Percentiles rank a stretch among this genome's conserved stretches.
phyloP scores from a whole-genome alignment of 495 filamentous ascomycete genomes.

The Penicillium coffeae region DNA sequence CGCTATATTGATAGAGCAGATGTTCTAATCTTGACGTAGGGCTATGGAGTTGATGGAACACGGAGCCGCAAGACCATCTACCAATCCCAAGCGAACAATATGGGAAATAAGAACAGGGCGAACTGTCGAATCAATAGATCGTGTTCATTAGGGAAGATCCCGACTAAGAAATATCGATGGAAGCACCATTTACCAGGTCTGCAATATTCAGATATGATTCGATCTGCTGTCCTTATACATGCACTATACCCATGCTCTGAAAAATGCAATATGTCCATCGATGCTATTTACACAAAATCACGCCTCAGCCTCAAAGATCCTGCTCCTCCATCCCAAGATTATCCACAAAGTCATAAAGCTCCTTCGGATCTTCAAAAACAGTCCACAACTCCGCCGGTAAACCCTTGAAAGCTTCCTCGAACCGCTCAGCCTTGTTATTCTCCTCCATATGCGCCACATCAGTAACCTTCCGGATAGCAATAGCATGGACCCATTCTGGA shows the following conservation, averaged over 20 bases:
- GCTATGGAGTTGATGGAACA: not conserved
- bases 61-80: not conserved
- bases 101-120: too few relatives aligned
- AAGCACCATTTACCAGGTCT: too few relatives aligned
- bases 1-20: not conserved
- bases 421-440: constrained; percentile 70
- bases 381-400: constrained; percentile 70
- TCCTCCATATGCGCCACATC: constrained; percentile 68
- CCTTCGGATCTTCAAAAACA: constrained; percentile 71
- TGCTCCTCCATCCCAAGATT: constrained; percentile 32
- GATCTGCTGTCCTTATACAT: too few relatives aligned
- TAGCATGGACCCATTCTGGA: constrained; percentile 70
- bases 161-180: too few relatives aligned
- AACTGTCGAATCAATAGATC: too few relatives aligned
- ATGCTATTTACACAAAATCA: not conserved
- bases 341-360: constrained; percentile 52
- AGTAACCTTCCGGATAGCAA: constrained; percentile 79
- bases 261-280: too few relatives aligned
- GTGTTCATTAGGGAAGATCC: too few relatives aligned
- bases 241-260: too few relatives aligned
- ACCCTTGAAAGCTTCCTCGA: constrained; percentile 77
- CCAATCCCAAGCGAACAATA: too few relatives aligned
- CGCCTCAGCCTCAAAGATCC: constrained; percentile 5
- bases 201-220: too few relatives aligned
- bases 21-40: not conserved